Evolutionary conservation across 2,329 filamentous ascomycete genomes (phyloP), one percentile per base, ranked within the genome.

Genomic region (Colletotrichum brevisporum): DNA sequence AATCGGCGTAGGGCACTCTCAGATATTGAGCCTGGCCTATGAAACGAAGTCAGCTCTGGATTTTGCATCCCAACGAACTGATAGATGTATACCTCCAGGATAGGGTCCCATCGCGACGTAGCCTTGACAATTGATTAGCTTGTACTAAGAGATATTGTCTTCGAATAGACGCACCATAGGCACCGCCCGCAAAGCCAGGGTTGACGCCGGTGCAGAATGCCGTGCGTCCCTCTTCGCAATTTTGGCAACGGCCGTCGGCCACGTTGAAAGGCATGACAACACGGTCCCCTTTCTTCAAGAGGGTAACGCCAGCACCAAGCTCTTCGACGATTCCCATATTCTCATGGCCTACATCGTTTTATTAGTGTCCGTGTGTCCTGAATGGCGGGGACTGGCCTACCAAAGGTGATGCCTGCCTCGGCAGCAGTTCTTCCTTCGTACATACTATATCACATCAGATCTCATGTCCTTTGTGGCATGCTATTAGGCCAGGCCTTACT

Each of bases 201-300:
- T 81, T 77, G 63, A 84, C 74, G 15, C 89, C 89, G 0, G 89
- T 91, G 75, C 89, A 91, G 73, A 91, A 91, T 0, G 89, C 89
- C 1, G 89, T 91, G 67, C 84, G 85, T 2, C 89, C 89, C 71
- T 91, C 87, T 73, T 91, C 89, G 67, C 89, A 91, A 72, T 90
- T 90, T 18, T 84, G 83, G 76, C 89, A 91, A 13, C 89, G 83
- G 1, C 89, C 88, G 72, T 90, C 88, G 6, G 88, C 88, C 1
- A 90, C 89, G 63, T 91, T 91, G 80, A 91, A 91, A 0, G 89
- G 89, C 76, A 91, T 84, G 2, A 91, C 89, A 4, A 91, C 86
- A 2, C 89, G 84, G 70, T 91, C 89, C 3, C 89, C 89, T 71
- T 89, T 88, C 73, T 90, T 86, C 16, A 91, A 76, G 1, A 90